Conservation (phyloP, 75 land plant species). For the Ceratopteris richardii region DNA sequence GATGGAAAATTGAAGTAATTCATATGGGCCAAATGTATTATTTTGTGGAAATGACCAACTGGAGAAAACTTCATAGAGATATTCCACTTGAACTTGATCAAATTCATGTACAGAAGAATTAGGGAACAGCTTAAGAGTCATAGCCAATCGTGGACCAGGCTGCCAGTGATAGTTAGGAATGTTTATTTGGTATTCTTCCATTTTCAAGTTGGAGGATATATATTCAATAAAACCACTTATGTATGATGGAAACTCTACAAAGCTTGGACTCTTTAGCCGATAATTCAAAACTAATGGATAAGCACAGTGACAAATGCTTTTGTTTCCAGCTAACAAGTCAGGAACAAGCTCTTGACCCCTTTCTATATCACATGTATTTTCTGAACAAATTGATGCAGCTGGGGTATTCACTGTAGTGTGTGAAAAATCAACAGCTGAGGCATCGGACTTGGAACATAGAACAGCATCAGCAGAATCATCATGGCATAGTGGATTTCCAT, state of each 20-base stretch:
- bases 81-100: constrained; percentile 44
- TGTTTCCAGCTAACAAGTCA: neutral
- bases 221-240: constrained; percentile 19
- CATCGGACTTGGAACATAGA: neutral
- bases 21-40: constrained; percentile 76
- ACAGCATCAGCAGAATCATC: constrained; percentile 7
- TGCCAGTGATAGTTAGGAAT: constrained; percentile 53
- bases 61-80: constrained; percentile 37
- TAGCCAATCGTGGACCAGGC: constrained; percentile 68
- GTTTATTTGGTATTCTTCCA: constrained; percentile 37
- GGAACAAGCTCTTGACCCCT: constrained; percentile 4
- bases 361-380: neutral
- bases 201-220: constrained; percentile 31
- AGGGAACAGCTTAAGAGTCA: constrained; percentile 63
- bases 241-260: constrained; percentile 52
- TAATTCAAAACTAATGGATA: constrained; percentile 53
- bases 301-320: constrained; percentile 49
- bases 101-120: constrained; percentile 16
- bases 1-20: constrained; percentile 60
- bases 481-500: constrained; percentile 32
- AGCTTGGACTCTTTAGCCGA: constrained; percentile 76
- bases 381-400: neutral
- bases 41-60: constrained; percentile 48
- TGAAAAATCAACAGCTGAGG: neutral
- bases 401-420: neutral